A percentile compares a stretch with the other conserved stretches of the same genome.
These are phyloP conservation scores for Ceratocystis eucalypticola DNA, from an alignment of 2,329 filamentous ascomycete species.

Conservation along the genomic window DNA sequence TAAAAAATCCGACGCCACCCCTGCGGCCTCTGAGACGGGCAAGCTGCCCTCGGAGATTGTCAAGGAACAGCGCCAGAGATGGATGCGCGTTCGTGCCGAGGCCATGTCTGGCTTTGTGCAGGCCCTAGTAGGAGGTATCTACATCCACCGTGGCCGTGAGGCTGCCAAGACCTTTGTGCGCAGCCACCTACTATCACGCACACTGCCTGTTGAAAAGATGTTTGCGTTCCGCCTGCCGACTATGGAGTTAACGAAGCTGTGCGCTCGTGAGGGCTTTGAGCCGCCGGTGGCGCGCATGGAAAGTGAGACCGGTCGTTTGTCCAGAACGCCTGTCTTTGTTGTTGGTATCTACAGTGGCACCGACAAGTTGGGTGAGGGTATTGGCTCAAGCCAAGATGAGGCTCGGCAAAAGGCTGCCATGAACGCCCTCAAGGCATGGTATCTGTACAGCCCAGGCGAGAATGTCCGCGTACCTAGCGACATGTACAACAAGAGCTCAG, in stretches of 20 bases:
- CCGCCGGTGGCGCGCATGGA: constrained; percentile 73
- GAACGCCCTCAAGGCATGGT: constrained; percentile 83
- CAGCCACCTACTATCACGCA: constrained; percentile 68
- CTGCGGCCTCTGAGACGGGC: constrained; percentile 16
- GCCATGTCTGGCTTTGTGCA: constrained; percentile 68
- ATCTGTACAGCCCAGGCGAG: constrained; percentile 71
- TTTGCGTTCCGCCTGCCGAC: constrained; percentile 79
- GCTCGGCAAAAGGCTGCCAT: constrained; percentile 70
- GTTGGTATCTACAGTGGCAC: constrained; percentile 86
- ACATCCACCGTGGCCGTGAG: constrained; percentile 67
- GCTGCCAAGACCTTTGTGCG: constrained; percentile 72
- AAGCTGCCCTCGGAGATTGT: constrained; percentile 20
- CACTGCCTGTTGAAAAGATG: constrained; percentile 60
- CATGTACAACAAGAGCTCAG: constrained; percentile 47
- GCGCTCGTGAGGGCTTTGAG: constrained; percentile 80
- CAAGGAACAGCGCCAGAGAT: constrained; percentile 22
- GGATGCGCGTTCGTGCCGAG: constrained; percentile 58
- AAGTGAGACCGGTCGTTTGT: constrained; percentile 77
- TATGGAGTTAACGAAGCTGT: constrained; percentile 69
- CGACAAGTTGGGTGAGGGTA: constrained; percentile 87
- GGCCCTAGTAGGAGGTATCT: constrained; percentile 71
- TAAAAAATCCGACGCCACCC: constrained; percentile 19
- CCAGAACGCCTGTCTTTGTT: constrained; percentile 77
- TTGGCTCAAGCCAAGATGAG: constrained; percentile 62
- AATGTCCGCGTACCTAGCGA: constrained; percentile 55